Conservation (phyloP, 148 eudicot genomes). For the Spergularia bocconei region DNA sequence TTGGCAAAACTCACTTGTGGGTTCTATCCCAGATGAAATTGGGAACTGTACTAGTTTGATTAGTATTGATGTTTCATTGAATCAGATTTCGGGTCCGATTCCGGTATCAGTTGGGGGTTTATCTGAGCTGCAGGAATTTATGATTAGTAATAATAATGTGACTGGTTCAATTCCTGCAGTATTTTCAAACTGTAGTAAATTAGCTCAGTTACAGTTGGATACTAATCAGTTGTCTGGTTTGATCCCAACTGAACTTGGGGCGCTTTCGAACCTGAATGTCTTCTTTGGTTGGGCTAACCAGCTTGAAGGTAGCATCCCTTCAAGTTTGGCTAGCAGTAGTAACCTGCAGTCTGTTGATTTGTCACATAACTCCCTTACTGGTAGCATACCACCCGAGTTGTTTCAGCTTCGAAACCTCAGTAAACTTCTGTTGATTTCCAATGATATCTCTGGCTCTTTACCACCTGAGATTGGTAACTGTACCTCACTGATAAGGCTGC, state of each 20-base stretch:
- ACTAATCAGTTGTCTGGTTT: slow-evolving; percentile 68
- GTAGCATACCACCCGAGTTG: slow-evolving; percentile 49
- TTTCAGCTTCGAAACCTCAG: slow-evolving; percentile 61
- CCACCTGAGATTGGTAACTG: slow-evolving; percentile 55
- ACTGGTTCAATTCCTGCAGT: slow-evolving; percentile 68
- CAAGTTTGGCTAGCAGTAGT: slow-evolving; percentile 44
- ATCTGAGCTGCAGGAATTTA: slow-evolving; percentile 52
- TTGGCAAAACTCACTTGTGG: slow-evolving; percentile 67
- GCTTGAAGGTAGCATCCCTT: slow-evolving; percentile 73
- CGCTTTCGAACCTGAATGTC: slow-evolving; percentile 41
- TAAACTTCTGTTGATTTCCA: slow-evolving; percentile 63
- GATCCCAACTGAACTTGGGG: slow-evolving; percentile 56
- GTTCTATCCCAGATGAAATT: slow-evolving; percentile 55
- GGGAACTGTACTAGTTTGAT: slow-evolving; percentile 61
- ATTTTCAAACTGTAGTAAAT: slow-evolving; percentile 46
- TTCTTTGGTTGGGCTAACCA: slow-evolving; percentile 85
- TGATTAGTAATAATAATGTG: slow-evolving; percentile 75
- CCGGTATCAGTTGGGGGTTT: slow-evolving; percentile 59
- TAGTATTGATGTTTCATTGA: slow-evolving; percentile 63
- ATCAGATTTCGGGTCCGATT: slow-evolving; percentile 57
- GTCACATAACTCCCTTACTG: slow-evolving; percentile 66
- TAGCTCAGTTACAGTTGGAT: slow-evolving; percentile 64
- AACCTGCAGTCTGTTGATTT: slow-evolving; percentile 61
- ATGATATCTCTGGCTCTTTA: slow-evolving; percentile 67
- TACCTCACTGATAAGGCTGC: slow-evolving; percentile 44